Percentiles rank a stretch among this genome's conserved stretches.
Conservation (phyloP, 345 rosid species). For the Eucalyptus tenuipes region DNA sequence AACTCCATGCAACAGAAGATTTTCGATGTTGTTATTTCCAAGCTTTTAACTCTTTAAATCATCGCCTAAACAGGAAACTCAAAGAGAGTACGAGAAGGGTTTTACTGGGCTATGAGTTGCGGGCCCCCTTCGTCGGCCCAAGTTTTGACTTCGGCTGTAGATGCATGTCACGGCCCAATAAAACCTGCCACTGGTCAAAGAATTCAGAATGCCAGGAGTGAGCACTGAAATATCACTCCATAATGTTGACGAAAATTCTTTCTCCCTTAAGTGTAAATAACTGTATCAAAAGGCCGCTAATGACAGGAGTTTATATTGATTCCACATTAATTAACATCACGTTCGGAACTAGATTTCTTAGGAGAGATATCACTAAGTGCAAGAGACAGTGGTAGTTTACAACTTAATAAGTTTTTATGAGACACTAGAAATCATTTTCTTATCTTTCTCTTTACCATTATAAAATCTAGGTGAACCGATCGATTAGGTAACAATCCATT, state of each 20-base stretch:
- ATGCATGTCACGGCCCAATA: not conserved
- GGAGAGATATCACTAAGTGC: not conserved
- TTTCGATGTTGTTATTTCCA: not conserved
- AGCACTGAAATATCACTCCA: not conserved
- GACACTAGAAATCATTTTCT: not conserved
- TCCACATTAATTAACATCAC: not conserved
- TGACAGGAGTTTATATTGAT: not conserved
- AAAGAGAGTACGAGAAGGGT: not conserved
- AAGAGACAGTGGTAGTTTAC: not conserved
- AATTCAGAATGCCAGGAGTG: not conserved
- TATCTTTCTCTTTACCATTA: not conserved
- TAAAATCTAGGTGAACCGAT: not conserved
- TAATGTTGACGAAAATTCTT: not conserved
- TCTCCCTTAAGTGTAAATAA: not conserved
- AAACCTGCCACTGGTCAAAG: not conserved
- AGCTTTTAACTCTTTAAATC: not conserved
- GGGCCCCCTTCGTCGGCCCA: not conserved
- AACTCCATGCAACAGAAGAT: not conserved
- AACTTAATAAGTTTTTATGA: not conserved
- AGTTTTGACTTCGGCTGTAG: not conserved
- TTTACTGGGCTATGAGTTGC: not conserved
- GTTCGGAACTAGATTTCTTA: not conserved
- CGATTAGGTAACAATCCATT: not conserved
- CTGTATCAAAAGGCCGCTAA: not conserved
- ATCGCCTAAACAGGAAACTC: not conserved